Base-by-base conservation (phyloP, 495 filamentous ascomycete genomes). In the Poronia punctata region DNA sequence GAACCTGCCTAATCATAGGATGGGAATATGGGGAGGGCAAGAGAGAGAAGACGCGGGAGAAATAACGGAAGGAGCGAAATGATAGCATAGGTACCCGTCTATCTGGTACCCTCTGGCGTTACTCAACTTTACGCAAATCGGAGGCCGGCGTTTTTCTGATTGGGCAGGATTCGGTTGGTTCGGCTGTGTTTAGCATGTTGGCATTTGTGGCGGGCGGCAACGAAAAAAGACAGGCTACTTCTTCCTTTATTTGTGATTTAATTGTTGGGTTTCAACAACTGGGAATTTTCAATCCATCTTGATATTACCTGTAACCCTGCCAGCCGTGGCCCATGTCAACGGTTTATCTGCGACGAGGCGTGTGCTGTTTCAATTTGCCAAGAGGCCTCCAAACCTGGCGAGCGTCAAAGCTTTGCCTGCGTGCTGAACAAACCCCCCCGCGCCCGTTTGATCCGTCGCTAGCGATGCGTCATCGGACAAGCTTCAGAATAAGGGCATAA, bases 71-170 rank as follows among this genome's bases (percentile, higher is more conserved):
- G 12, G 32, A 27, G 10, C 2, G 19, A 38, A 26, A 38, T 3
- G 35, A 41, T 33, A 38, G 42, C 34, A 45, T 40, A 35, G 18
- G 35, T 35, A 46, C 14, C n/a, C 34, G 23, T 28, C 36, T 30
- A 37, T 35, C 41, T 45, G 47, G 33, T 38, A 46, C 44, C 48
- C 55, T 59, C 56, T 59, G 55, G 34, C 55, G 55, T 59, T 59
- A 59, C 52, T 59, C 55, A 59, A 59, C 55, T 51, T 56, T 29
- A 40, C 55, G 55, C 55, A 59, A 59, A 59, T n/a, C n/a, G n/a
- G 52, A 30, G 27, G 47, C 40, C 52, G 55, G 55, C 55, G 52
- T 59, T 58, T 43, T 40, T n/a, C n/a, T 40, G 43, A 46, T 40
- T 32, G 29, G 43, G 31, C 17, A 22, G 28, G 42, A 27, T 29